phyloP scores from a whole-genome alignment of 2,329 filamentous ascomycete species.

The Fusarium anthophilum region DNA sequence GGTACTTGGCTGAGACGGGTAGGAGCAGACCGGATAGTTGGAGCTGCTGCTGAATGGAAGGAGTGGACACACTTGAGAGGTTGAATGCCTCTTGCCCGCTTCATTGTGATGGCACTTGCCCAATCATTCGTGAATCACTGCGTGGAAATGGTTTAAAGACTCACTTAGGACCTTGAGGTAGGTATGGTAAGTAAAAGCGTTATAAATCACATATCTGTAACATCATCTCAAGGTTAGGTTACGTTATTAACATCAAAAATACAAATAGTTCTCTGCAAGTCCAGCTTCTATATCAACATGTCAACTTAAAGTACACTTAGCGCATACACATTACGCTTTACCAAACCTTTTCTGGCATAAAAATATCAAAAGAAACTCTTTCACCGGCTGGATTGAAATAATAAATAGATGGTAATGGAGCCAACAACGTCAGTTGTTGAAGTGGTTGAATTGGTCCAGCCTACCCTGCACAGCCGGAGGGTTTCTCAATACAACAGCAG shows the following conservation, averaged over 20 bases:
- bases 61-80: neutral
- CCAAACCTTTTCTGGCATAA: fast-evolving
- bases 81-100: neutral
- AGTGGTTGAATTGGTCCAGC: too few species aligned
- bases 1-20: neutral
- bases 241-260: too few species aligned
- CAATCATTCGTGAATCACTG: neutral
- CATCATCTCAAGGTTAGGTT: too few species aligned
- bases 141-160: neutral
- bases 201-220: too few species aligned
- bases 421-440: too few species aligned
- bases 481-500: neutral
- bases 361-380: too few species aligned
- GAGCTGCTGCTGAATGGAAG: neutral
- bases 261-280: neutral
- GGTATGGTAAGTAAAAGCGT: too few species aligned
- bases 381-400: too few species aligned
- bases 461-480: neutral
- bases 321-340: neutral
- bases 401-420: too few species aligned
- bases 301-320: neutral
- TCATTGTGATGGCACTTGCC: neutral
- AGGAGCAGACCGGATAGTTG: neutral
- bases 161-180: too few species aligned
- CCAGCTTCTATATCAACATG: fast-evolving